Conservation (phyloP, 164 flowering plant genomes). For the grape (Vitis vinifera) region DNA sequence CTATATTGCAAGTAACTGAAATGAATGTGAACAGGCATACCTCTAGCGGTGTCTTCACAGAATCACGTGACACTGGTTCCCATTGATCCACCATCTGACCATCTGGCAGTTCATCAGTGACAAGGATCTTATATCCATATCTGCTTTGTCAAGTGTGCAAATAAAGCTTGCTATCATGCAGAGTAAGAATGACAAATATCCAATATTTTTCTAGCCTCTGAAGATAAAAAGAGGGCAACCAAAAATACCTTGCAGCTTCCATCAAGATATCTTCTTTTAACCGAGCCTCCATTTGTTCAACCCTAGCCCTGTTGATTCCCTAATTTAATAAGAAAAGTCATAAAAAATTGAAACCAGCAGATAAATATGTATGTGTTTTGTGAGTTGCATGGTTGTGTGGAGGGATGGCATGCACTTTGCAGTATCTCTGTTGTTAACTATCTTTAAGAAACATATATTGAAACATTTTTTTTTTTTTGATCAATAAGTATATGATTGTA, state of each 20-base stretch:
- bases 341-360: not conserved
- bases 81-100: slow-evolving; percentile 99
- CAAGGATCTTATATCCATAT: slow-evolving; percentile 99
- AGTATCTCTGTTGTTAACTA: not conserved
- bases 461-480: not conserved
- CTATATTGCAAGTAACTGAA: not conserved
- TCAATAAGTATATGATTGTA: too few species aligned
- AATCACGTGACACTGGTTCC: slow-evolving; percentile 83
- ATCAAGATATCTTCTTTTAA: slow-evolving; percentile 78
- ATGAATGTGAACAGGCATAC: slow-evolving; percentile 29
- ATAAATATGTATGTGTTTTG: too few species aligned
- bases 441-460: not conserved
- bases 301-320: slow-evolving; percentile 92
- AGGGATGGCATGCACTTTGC: too few species aligned
- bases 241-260: slow-evolving; percentile 80
- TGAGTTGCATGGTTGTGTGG: too few species aligned
- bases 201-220: not conserved
- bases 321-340: slow-evolving; percentile 20
- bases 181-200: slow-evolving; percentile 1
- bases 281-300: slow-evolving; percentile 96
- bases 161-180: slow-evolving; percentile 26
- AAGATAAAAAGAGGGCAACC: not conserved
- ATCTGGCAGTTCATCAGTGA: slow-evolving; percentile 97
- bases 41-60: slow-evolving; percentile 88
- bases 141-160: slow-evolving; percentile 46